Conservation (phyloP, 352 stramenopile species). For the Pythium coloratum region DNA sequence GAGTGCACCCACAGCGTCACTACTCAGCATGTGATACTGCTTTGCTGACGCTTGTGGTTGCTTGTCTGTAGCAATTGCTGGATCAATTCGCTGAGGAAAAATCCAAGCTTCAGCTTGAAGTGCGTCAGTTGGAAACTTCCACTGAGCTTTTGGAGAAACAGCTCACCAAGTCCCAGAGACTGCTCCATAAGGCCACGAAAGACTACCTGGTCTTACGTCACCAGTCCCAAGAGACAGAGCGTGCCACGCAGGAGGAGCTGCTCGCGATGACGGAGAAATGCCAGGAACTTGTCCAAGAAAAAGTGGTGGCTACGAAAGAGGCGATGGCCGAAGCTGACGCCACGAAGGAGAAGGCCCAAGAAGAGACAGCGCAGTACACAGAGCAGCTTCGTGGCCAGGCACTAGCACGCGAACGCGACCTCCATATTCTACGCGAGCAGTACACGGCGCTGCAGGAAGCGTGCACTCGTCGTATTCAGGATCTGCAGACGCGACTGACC, state of each 20-base stretch:
- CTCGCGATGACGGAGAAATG: slow-evolving; percentile 41
- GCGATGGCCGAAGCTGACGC: slow-evolving; percentile 47
- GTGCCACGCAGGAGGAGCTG: slow-evolving; percentile 60
- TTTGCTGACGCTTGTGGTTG: neutral
- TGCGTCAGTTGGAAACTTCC: slow-evolving; percentile 39
- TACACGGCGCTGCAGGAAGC: slow-evolving; percentile 74
- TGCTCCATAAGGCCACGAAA: slow-evolving; percentile 71
- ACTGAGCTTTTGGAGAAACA: slow-evolving; percentile 43
- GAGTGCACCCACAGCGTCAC: neutral
- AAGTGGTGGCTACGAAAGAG: slow-evolving; percentile 39
- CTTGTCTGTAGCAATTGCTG: slow-evolving; percentile 37
- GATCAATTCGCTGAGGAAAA: slow-evolving; percentile 62
- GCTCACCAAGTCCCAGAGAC: slow-evolving; percentile 49
- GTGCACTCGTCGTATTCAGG: slow-evolving; percentile 65
- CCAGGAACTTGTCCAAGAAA: slow-evolving; percentile 40
- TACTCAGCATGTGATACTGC: no score
- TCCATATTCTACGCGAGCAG: slow-evolving; percentile 76
- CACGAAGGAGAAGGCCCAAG: slow-evolving; percentile 43
- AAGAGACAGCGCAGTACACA: slow-evolving; percentile 57
- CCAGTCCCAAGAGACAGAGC: slow-evolving; percentile 61
- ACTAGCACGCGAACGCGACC: slow-evolving; percentile 57
- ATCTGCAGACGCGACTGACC: slow-evolving; percentile 65
- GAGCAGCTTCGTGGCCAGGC: slow-evolving; percentile 60
- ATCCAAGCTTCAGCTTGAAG: slow-evolving; percentile 42
- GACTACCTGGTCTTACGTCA: slow-evolving; percentile 78